phyloP scores from a whole-genome alignment of 1,139 yeast genomes.

The Saccharomyces hybrid region DNA sequence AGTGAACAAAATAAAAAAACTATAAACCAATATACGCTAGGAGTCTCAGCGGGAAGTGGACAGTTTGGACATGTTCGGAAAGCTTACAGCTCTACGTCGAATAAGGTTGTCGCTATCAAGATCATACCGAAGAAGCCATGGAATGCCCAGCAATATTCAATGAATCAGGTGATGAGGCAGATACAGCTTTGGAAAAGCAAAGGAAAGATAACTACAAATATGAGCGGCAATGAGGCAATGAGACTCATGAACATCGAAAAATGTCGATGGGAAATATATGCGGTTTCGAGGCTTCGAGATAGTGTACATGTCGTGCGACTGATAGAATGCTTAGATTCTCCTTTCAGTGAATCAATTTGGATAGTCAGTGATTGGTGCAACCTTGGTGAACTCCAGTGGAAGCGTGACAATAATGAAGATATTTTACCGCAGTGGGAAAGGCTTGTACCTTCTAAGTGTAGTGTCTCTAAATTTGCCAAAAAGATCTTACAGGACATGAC shows the following conservation, averaged over 20 bases:
- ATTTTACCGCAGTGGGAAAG: conserved; percentile 24
- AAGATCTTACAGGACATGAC: conserved; percentile 20
- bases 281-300: conserved; percentile 14
- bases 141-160: conserved; percentile 23
- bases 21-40: conserved; percentile 19
- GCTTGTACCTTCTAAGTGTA: conserved; percentile 9
- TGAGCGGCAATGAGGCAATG: conserved; percentile 20
- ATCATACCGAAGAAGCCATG: conserved; percentile 24
- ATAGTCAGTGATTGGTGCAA: conserved; percentile 26
- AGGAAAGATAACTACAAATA: conserved; percentile 8
- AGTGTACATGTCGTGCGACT: conserved; percentile 16
- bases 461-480: conserved; percentile 12
- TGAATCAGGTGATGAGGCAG: conserved; percentile 29
- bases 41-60: conserved; percentile 35
- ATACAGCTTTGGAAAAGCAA: conserved; percentile 19
- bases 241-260: conserved; percentile 26
- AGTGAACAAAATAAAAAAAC: conserved; percentile 2
- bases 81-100: conserved; percentile 10
- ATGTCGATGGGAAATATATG: conserved; percentile 29
- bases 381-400: conserved; percentile 31
- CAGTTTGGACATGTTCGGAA: conserved; percentile 39
- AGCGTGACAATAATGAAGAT: conserved; percentile 11
- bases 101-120: conserved; percentile 23
- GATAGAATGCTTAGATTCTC: conserved; percentile 24
- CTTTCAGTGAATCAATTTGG: conserved; percentile 24